Evolutionary conservation across 1,284 basidiomycete genomes (phyloP).

Genomic region (Agroathelia rolfsii): DNA sequence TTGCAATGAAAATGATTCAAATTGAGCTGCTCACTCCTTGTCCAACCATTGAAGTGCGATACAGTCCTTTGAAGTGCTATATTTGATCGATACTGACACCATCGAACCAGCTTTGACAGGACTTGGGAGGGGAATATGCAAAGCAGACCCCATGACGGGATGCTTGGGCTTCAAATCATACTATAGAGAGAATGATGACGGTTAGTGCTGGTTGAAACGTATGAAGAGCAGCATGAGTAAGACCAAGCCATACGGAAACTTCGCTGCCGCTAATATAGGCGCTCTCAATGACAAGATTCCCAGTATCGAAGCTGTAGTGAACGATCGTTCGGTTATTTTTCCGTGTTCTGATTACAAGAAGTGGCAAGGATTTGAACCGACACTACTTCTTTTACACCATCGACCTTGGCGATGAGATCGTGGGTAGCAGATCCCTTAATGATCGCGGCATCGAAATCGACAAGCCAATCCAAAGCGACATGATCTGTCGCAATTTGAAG

Average conservation of each 20-base stretch:
- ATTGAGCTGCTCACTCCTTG: constrained; percentile 54
- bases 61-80: constrained; percentile 69
- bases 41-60: constrained; percentile 92
- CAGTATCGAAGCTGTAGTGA: constrained; percentile 83
- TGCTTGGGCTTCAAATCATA: constrained; percentile 45
- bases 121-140: constrained; percentile 41
- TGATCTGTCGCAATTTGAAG: constrained; percentile 56
- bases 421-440: constrained; percentile 73
- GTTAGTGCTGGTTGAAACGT: too few relatives aligned
- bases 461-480: constrained; percentile 70
- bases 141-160: constrained; percentile 63
- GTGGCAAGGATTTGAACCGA: constrained; percentile 28
- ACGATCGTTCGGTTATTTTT: too few relatives aligned
- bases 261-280: constrained; percentile 46
- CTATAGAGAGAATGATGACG: too few relatives aligned
- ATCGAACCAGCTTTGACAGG: constrained; percentile 31
- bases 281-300: constrained; percentile 57
- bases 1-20: too few relatives aligned
- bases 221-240: too few relatives aligned
- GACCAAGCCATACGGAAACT: constrained; percentile 38
- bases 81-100: constrained; percentile 52
- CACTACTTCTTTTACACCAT: constrained; percentile 58
- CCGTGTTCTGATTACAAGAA: too few relatives aligned
- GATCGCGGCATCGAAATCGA: constrained; percentile 66
- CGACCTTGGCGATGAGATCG: constrained; percentile 46